Base-by-base conservation (phyloP, 441 rosid species). In the Syzygium malaccense region DNA sequence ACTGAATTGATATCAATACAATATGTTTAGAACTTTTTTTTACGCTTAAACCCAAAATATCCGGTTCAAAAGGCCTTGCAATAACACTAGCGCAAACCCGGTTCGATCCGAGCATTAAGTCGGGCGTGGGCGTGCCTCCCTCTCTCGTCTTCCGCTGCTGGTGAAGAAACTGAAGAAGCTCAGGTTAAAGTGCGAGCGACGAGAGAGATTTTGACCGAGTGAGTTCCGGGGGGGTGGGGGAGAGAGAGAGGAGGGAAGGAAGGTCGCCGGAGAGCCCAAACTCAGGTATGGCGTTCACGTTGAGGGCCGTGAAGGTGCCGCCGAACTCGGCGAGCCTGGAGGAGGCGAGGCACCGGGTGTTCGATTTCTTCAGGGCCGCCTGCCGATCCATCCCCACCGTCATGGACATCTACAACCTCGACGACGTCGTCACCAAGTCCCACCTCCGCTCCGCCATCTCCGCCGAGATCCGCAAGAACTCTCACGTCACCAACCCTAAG, bases 331-430 rank as follows among this genome's bases (percentile, higher is more conserved):
- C 90, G 80, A 96, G 91, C 89, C 92, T 98, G 85, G 96, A 94
- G 89, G 99, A 98, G 90, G 99, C 99, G 25, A 93, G 95, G 62
- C 91, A 89, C n/a, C 93, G 96, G 17, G 96, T 96, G 3, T 93
- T 98, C 88, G 97, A 96, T 90, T 93, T 98, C 95, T 98, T 98
- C 91, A 93, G 94, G 90, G 58, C 93, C 14, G 94, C 99, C 4
- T 96, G 98, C 93, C 91, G 99, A 90, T 95, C 99, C 53, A 91
- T 98, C 88, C 99, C 99, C 0, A 25, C 93, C 9, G 57, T 98
- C 88, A 98, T 97, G 95, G 98, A 98, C 7, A 97, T 98, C 62
- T 98, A 98, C 96, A 96, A 94, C 91, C 96, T 98, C 54, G 93
- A 96, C 89, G 99, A 98, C 91, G 96, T 98, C 91, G 96, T 91